These are phyloP conservation scores for Ceratocystis harringtonii DNA, from an alignment of 2,329 filamentous ascomycete species.

Conservation along the genomic window DNA sequence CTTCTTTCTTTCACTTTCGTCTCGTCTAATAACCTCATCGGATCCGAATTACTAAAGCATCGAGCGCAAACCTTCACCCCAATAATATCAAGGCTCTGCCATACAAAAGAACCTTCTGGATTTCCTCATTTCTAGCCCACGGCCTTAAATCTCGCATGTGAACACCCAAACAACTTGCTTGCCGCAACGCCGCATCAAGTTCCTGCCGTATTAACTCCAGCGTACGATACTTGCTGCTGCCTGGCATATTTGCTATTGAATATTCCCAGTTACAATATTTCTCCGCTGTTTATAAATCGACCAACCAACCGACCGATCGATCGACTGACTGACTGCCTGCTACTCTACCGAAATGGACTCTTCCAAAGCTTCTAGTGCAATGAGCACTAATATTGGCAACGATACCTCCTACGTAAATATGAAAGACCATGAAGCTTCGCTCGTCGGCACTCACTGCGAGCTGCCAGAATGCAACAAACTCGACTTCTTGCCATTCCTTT, in stretches of 20 bases:
- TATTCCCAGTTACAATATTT: not conserved
- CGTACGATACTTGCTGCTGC: not conserved
- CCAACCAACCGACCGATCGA: not conserved
- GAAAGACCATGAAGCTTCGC: slow-evolving; percentile 62
- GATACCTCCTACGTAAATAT: slow-evolving; percentile 54
- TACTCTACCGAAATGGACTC: slow-evolving; percentile 5
- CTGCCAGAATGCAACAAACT: slow-evolving; percentile 83
- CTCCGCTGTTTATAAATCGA: not conserved
- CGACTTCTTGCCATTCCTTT: slow-evolving; percentile 90
- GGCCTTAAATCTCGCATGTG: slow-evolving; percentile 3
- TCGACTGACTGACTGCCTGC: not conserved
- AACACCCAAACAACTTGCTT: not conserved
- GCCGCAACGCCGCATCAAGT: not conserved
- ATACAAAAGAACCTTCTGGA: slow-evolving; percentile 6
- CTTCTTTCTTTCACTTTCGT: not conserved
- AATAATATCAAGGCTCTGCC: too few species aligned
- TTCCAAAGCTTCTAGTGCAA: slow-evolving; percentile 10
- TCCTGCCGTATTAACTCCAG: not conserved
- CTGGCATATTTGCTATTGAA: slow-evolving; percentile 3
- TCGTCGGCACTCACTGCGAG: slow-evolving; percentile 84
- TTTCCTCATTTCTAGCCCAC: not conserved
- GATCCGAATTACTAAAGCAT: too few species aligned
- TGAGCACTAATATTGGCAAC: slow-evolving; percentile 24
- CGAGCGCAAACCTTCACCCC: too few species aligned
- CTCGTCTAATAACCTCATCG: not conserved